These are phyloP conservation scores for Cercospora nicotianae DNA, from an alignment of 2,329 filamentous ascomycete species.

Conservation along the genomic window DNA sequence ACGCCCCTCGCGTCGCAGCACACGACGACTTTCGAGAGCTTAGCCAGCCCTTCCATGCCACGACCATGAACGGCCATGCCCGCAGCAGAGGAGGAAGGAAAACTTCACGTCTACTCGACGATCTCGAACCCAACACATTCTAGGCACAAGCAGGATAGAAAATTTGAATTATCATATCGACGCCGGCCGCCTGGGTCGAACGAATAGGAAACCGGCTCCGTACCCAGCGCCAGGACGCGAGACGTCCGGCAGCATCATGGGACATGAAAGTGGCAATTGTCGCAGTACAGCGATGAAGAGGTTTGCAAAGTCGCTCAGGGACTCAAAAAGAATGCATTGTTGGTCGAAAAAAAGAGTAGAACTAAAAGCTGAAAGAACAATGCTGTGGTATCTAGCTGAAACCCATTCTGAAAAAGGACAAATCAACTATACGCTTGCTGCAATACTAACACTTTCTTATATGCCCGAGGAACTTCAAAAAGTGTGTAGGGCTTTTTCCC, in stretches of 20 bases:
- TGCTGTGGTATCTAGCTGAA: slow-evolving; percentile 8
- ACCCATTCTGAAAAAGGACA: background rate
- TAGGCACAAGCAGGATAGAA: background rate
- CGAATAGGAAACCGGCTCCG: no score
- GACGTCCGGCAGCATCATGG: no score
- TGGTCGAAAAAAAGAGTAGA: background rate
- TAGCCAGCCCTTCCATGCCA: no score
- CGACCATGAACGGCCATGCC: no score
- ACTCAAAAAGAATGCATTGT: background rate
- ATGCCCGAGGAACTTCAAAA: background rate
- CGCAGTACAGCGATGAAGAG: background rate
- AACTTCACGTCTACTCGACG: no score
- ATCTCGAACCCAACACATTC: no score
- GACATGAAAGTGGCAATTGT: background rate
- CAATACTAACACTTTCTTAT: slow-evolving; percentile 2
- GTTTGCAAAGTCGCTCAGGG: background rate
- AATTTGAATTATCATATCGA: background rate
- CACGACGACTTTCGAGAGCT: no score
- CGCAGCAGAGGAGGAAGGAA: no score
- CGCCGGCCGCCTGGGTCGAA: no score
- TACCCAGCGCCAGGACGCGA: no score
- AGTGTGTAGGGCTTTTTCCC: background rate
- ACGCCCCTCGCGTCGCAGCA: no score
- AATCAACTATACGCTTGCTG: slow-evolving; percentile 7
- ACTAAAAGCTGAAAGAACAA: background rate